Evolutionary conservation across 441 rosid species (phyloP).

Genomic region (Macaranga tanarius): DNA sequence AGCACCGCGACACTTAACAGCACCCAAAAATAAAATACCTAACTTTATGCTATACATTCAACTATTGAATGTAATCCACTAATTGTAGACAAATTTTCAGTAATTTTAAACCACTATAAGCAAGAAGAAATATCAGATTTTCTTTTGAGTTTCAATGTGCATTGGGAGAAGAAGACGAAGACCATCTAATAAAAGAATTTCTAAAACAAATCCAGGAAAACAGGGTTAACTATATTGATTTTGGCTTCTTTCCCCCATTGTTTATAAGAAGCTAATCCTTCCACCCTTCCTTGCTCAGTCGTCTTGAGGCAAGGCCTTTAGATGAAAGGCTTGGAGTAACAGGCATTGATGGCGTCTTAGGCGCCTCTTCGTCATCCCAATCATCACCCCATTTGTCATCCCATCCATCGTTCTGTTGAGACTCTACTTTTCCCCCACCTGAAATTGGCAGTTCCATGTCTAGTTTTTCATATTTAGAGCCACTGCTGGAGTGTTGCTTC

Average conservation of each 20-base stretch:
- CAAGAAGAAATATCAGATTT: background rate
- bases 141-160: background rate
- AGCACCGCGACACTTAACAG: too few species aligned
- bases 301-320: constrained; percentile 70
- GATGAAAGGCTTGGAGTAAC: constrained; percentile 67
- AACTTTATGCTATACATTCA: too few species aligned
- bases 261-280: constrained; percentile 47
- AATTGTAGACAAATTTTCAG: too few species aligned
- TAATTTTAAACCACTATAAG: background rate
- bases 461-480: constrained; percentile 56
- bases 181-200: background rate
- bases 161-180: background rate
- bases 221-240: background rate
- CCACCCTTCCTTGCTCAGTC: constrained; percentile 76
- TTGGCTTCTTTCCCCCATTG: background rate
- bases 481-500: constrained; percentile 30
- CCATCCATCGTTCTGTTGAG: constrained; percentile 49
- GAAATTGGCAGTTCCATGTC: constrained; percentile 66
- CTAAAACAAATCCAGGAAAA: background rate
- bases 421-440: constrained; percentile 28
- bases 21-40: too few species aligned
- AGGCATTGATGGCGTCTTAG: constrained; percentile 57
- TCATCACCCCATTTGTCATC: constrained; percentile 71
- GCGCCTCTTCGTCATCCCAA: constrained; percentile 86
- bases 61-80: too few species aligned